phyloP scores from a whole-genome alignment of 441 rosid genomes.

The Francoa sonchifolia region DNA sequence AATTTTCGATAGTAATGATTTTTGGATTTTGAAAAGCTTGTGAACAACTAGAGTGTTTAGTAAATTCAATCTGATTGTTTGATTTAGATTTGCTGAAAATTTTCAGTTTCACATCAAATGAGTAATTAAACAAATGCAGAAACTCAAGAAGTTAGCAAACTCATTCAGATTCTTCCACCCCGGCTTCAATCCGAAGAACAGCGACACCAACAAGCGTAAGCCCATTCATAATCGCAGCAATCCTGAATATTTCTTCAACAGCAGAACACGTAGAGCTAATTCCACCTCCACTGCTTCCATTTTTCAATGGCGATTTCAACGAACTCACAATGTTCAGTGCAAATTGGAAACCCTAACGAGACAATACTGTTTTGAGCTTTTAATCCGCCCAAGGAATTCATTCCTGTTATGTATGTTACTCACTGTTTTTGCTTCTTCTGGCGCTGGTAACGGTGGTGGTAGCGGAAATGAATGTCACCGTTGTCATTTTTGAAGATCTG shows the following conservation, averaged over 20 bases:
- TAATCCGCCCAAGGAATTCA: constrained; percentile 44
- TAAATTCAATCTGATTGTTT: too few species aligned
- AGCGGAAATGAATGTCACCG: constrained; percentile 18
- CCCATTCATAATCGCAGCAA: constrained; percentile 55
- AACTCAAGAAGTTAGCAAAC: not conserved
- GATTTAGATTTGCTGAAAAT: not conserved
- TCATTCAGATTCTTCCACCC: constrained; percentile 49
- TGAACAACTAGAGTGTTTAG: too few species aligned
- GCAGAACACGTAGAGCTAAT: constrained; percentile 39
- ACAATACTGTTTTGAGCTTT: constrained; percentile 47
- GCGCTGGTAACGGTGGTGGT: constrained; percentile 11
- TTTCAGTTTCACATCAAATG: not conserved
- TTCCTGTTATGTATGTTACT: constrained; percentile 34
- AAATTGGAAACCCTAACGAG: constrained; percentile 33
- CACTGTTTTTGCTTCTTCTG: constrained; percentile 17
- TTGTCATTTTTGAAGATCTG: too few species aligned
- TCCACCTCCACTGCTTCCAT: constrained; percentile 36
- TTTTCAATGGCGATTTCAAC: constrained; percentile 16
- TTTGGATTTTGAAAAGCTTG: too few species aligned
- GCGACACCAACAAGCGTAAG: constrained; percentile 61
- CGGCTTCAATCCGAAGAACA: constrained; percentile 53
- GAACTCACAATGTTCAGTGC: constrained; percentile 39
- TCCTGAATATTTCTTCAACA: constrained; percentile 46
- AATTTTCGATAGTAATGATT: too few species aligned
- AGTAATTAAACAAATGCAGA: not conserved